phyloP scores from a whole-genome alignment of 106 monocot species.

The Vanilla planifolia region DNA sequence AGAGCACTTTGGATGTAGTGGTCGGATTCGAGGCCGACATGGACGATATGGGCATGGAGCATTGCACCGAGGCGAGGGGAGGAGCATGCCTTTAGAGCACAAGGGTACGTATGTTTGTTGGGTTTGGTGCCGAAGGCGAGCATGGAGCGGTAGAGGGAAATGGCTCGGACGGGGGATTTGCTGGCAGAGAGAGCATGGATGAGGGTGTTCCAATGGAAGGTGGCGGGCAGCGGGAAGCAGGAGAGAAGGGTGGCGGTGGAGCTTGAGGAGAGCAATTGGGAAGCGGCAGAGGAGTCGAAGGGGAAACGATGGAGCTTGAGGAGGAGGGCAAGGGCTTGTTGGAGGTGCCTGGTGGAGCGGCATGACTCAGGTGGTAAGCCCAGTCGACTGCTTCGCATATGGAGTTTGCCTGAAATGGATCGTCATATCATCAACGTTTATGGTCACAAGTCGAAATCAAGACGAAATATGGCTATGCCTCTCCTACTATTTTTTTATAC shows the following conservation, averaged over 20 bases:
- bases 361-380: background rate
- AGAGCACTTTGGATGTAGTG: slow-evolving; percentile 29
- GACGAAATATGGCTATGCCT: no score
- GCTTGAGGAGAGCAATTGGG: background rate
- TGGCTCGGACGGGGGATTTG: background rate
- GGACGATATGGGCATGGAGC: slow-evolving; percentile 27
- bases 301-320: background rate
- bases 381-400: background rate
- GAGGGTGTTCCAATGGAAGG: slow-evolving; percentile 13
- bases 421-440: no score
- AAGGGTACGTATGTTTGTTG: slow-evolving; percentile 40
- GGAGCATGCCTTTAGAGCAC: slow-evolving; percentile 25
- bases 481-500: no score
- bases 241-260: slow-evolving; percentile 7
- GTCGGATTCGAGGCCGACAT: slow-evolving; percentile 24
- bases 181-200: slow-evolving; percentile 1
- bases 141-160: slow-evolving; percentile 9
- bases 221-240: background rate
- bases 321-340: slow-evolving; percentile 6
- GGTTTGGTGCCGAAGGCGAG: background rate
- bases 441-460: no score
- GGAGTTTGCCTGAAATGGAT: background rate
- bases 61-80: background rate
- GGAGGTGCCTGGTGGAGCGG: background rate
- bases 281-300: background rate